Evolutionary conservation across 1,284 basidiomycete species (phyloP).

Genomic region (Abortiporus biennis): DNA sequence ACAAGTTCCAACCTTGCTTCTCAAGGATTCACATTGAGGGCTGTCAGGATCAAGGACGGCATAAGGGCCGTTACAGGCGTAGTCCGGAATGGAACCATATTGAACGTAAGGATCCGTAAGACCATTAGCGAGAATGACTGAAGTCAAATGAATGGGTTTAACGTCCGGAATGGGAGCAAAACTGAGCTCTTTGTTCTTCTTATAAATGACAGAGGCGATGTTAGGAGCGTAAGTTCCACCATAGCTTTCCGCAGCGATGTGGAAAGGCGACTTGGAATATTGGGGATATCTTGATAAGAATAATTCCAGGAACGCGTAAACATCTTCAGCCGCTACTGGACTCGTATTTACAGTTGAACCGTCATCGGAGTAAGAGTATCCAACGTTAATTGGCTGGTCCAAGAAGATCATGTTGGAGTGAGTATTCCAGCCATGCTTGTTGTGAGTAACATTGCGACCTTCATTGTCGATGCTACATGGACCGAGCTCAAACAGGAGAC

Average conservation of each 20-base stretch:
- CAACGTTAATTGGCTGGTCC: slow-evolving; percentile 86
- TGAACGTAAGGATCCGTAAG: slow-evolving; percentile 76
- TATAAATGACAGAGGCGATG: slow-evolving; percentile 71
- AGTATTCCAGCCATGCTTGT: slow-evolving; percentile 39
- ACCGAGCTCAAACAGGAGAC: slow-evolving; percentile 83
- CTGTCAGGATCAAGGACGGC: slow-evolving; percentile 67
- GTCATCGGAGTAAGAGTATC: slow-evolving; percentile 80
- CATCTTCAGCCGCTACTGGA: slow-evolving; percentile 74
- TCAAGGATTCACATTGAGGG: slow-evolving; percentile 56
- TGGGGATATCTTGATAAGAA: slow-evolving; percentile 72
- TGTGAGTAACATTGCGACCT: slow-evolving; percentile 64
- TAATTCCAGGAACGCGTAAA: slow-evolving; percentile 86
- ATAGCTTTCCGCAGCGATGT: slow-evolving; percentile 72
- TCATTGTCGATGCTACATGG: slow-evolving; percentile 72
- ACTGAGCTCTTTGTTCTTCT: slow-evolving; percentile 60
- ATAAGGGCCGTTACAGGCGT: slow-evolving; percentile 74
- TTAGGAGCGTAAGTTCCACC: slow-evolving; percentile 81
- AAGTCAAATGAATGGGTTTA: slow-evolving; percentile 69
- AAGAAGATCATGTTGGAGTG: slow-evolving; percentile 66
- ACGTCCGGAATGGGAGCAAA: slow-evolving; percentile 27
- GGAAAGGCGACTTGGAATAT: slow-evolving; percentile 64
- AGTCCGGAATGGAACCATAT: slow-evolving; percentile 74
- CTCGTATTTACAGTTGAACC: slow-evolving; percentile 67
- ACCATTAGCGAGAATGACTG: slow-evolving; percentile 79
- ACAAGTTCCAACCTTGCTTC: slow-evolving; percentile 66